Percentiles rank a stretch among this genome's conserved stretches.
Conservation (phyloP, 306 rosid species). For the Abrus precatorius region DNA sequence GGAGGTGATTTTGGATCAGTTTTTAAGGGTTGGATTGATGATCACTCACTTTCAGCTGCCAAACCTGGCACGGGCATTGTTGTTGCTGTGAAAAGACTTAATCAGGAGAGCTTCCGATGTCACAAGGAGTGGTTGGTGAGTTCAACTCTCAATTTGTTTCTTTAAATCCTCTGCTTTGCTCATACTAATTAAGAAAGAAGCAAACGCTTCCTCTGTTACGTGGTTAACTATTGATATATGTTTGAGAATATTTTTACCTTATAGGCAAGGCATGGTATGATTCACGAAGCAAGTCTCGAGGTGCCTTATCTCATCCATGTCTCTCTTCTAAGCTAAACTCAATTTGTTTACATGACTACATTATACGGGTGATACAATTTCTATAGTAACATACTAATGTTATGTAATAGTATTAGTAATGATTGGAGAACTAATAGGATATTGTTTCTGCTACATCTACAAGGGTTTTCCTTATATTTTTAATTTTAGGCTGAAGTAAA, state of each 20-base stretch:
- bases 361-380: not conserved
- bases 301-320: conserved; percentile 6
- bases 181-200: conserved; percentile 13
- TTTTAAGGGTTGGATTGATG: conserved; percentile 78
- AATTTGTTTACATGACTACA: not conserved
- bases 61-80: conserved; percentile 61
- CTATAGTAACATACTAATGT: too few relatives aligned
- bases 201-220: not conserved
- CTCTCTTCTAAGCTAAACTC: conserved; percentile 33
- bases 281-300: conserved; percentile 25
- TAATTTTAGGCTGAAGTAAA: conserved; percentile 63
- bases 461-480: not conserved
- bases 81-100: conserved; percentile 70
- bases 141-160: conserved; percentile 20
- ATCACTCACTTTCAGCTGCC: conserved; percentile 57
- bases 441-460: conserved; percentile 15
- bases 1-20: conserved; percentile 68
- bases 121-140: conserved; percentile 72
- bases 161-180: not conserved
- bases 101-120: conserved; percentile 57
- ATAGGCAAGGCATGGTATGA: conserved; percentile 22
- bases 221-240: not conserved
- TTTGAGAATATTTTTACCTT: conserved; percentile 4
- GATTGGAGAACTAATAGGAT: not conserved
- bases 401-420: not conserved